Conservation (phyloP, 139 green algal genomes). For the Nannochloris sp. region DNA sequence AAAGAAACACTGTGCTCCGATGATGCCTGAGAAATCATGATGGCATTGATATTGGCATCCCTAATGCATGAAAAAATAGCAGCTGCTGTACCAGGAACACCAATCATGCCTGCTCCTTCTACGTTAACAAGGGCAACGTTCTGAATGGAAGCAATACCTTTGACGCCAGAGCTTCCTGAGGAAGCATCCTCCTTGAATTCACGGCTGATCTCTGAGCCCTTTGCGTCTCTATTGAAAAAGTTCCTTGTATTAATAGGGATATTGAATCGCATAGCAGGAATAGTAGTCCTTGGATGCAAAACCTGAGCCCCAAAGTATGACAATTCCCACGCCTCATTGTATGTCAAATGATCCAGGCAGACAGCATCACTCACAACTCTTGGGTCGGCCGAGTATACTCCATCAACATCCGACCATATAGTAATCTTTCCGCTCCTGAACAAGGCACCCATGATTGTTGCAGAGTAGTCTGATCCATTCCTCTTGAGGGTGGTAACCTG, state of each 20-base stretch:
- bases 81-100: slow-evolving; percentile 84
- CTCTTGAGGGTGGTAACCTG: slow-evolving; percentile 67
- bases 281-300: slow-evolving; percentile 92
- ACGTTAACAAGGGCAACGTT: slow-evolving; percentile 88
- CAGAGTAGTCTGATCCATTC: slow-evolving; percentile 90
- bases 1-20: slow-evolving; percentile 97
- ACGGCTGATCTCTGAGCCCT: slow-evolving; percentile 40
- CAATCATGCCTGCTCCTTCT: slow-evolving; percentile 94
- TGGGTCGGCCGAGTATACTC: slow-evolving; percentile 91
- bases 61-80: slow-evolving; percentile 80
- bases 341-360: slow-evolving; percentile 58
- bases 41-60: slow-evolving; percentile 87
- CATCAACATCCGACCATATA: slow-evolving; percentile 98
- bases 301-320: slow-evolving; percentile 97
- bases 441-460: slow-evolving; percentile 87
- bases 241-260: slow-evolving; percentile 95
- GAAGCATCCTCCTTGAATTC: slow-evolving; percentile 5
- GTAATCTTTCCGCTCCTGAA: slow-evolving; percentile 71
- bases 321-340: slow-evolving; percentile 97
- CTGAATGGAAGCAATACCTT: slow-evolving; percentile 97
- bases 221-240: slow-evolving; percentile 80
- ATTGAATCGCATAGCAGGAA: slow-evolving; percentile 87
- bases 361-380: slow-evolving; percentile 56
- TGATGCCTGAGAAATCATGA: slow-evolving; percentile 92
- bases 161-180: slow-evolving; percentile 45